A percentile compares a stretch with the other conserved stretches of the same genome.
These are phyloP conservation scores for Russula brevipes DNA, from an alignment of 768 basidiomycete species.

Conservation along the genomic window DNA sequence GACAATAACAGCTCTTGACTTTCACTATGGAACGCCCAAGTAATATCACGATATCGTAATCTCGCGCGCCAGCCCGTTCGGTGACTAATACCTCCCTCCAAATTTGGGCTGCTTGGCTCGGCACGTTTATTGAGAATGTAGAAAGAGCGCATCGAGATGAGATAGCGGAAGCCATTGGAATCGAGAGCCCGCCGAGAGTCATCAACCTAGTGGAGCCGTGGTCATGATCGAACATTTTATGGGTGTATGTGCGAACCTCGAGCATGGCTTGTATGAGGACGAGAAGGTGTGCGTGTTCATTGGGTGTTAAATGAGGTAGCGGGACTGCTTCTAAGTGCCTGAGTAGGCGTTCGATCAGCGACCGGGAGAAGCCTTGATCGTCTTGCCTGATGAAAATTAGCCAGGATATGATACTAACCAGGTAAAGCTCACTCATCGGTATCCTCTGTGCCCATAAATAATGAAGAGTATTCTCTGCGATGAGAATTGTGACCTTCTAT, in stretches of 20 bases:
- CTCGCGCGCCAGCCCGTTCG: conserved; percentile 61
- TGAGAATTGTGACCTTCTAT: conserved; percentile 19
- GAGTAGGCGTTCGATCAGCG: conserved; percentile 56
- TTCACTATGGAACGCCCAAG: conserved; percentile 97
- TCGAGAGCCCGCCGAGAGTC: conserved; percentile 89
- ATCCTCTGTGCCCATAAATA: conserved; percentile 48
- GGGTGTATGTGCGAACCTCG: conserved; percentile 49
- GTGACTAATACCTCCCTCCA: conserved; percentile 39
- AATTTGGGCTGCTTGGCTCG: conserved; percentile 42
- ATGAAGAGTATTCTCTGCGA: conserved; percentile 42
- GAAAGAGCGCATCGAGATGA: conserved; percentile 89
- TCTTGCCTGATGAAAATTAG: conserved; percentile 34
- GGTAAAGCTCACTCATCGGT: conserved; percentile 42
- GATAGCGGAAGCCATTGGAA: conserved; percentile 86
- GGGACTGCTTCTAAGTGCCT: conserved; percentile 57
- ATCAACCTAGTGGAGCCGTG: conserved; percentile 54
- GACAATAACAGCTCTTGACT: conserved; percentile 79
- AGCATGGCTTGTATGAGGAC: conserved; percentile 83
- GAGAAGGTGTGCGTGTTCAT: conserved; percentile 79
- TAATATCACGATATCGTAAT: conserved; percentile 88
- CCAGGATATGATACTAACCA: background rate
- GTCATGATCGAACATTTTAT: conserved; percentile 8
- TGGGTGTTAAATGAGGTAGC: conserved; percentile 64
- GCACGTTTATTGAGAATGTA: conserved; percentile 74
- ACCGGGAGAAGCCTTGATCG: conserved; percentile 55